Conservation (phyloP, 148 eudicot genomes). For the Heliamphora exappendiculata region DNA sequence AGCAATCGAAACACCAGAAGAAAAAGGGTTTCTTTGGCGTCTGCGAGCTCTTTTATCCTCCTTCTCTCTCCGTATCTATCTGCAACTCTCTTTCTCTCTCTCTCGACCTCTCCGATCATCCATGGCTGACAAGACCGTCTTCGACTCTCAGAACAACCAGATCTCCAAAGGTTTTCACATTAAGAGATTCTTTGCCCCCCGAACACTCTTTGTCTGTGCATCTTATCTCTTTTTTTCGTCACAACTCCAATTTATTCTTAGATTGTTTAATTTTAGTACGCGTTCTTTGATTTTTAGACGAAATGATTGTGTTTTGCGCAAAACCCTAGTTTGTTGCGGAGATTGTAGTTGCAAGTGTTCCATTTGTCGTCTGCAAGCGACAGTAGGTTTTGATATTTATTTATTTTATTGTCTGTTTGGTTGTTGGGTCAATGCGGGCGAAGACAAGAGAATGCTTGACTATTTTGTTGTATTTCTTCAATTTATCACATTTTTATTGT, state of each 20-base stretch:
- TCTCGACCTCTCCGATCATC: constrained; percentile 35
- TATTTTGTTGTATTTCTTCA: background rate
- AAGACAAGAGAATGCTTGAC: background rate
- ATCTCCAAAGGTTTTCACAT: constrained; percentile 51
- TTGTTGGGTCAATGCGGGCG: background rate
- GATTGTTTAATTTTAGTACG: background rate
- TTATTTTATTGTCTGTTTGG: background rate
- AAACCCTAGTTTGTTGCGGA: constrained; percentile 6
- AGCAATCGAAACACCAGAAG: constrained; percentile 15
- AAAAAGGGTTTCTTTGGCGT: constrained; percentile 19
- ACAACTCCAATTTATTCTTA: background rate
- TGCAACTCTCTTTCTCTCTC: background rate
- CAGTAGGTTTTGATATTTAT: background rate
- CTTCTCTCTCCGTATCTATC: background rate
- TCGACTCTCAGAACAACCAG: constrained; percentile 52
- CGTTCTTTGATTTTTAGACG: background rate
- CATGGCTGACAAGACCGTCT: constrained; percentile 47
- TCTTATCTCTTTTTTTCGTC: background rate
- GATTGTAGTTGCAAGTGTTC: background rate
- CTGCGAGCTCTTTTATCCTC: background rate
- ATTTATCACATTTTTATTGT: background rate
- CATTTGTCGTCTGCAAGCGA: background rate
- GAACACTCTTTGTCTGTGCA: background rate
- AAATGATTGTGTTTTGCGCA: background rate
- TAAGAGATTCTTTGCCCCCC: background rate